phyloP scores from a whole-genome alignment of 768 basidiomycete genomes.

The Kwoniella sp. region DNA sequence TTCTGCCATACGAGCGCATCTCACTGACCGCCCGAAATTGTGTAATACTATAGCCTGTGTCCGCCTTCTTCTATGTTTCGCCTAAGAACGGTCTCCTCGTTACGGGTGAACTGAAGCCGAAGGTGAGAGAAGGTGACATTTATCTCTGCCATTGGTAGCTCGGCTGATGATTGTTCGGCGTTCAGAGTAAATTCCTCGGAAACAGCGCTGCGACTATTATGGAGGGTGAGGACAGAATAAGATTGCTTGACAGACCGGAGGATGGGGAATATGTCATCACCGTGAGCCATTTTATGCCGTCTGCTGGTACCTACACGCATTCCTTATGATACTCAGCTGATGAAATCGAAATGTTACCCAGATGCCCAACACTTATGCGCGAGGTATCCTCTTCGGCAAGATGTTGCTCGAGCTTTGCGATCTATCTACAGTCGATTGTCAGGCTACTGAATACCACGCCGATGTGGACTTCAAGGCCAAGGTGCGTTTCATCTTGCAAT shows the following conservation, averaged over 20 bases:
- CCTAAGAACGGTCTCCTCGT: slow-evolving; percentile 85
- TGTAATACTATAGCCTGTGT: slow-evolving; percentile 58
- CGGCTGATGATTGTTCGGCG: neutral
- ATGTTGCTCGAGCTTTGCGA: slow-evolving; percentile 97
- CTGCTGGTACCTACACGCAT: no score
- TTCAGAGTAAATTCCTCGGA: slow-evolving; percentile 80
- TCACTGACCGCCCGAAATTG: neutral
- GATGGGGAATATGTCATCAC: slow-evolving; percentile 63
- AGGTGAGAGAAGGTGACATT: no score
- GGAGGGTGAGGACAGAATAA: slow-evolving; percentile 92
- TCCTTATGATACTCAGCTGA: neutral
- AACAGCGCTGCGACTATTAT: slow-evolving; percentile 94
- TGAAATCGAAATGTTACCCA: slow-evolving; percentile 47
- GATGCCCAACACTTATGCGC: slow-evolving; percentile 94
- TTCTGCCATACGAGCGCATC: neutral
- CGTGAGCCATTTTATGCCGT: no score
- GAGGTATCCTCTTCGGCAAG: slow-evolving; percentile 60
- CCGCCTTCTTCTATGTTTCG: slow-evolving; percentile 90
- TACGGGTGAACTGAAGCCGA: slow-evolving; percentile 90
- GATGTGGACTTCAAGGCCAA: slow-evolving; percentile 98
- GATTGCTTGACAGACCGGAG: slow-evolving; percentile 75
- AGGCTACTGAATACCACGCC: slow-evolving; percentile 69
- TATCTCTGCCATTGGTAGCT: no score
- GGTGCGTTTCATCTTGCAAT: slow-evolving; percentile 60
- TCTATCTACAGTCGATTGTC: slow-evolving; percentile 78